phyloP scores from a whole-genome alignment of 805 yeast genomes.

The Lipomyces lipofer region DNA sequence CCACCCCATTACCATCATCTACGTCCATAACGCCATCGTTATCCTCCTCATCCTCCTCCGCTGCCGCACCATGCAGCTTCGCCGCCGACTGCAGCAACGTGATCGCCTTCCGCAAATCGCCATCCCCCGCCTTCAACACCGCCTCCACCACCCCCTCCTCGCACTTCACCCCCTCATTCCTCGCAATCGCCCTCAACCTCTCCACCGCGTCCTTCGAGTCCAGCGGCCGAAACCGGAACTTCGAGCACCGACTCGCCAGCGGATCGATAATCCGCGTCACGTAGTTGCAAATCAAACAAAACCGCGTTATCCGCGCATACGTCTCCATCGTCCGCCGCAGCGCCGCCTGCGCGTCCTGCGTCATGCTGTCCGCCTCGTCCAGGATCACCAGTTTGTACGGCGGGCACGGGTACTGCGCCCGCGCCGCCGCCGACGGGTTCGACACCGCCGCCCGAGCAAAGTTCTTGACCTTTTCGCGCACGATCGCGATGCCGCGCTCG shows the following conservation, averaged over 20 bases:
- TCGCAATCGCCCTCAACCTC: conserved; percentile 64
- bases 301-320: conserved; percentile 84
- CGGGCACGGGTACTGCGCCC: conserved; percentile 83
- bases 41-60: conserved; percentile 11
- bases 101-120: conserved; percentile 92
- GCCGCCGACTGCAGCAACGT: conserved; percentile 85
- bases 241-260: conserved; percentile 92
- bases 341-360: conserved; percentile 94
- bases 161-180: conserved; percentile 48
- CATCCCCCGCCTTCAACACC: conserved; percentile 72
- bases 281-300: conserved; percentile 93
- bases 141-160: conserved; percentile 59
- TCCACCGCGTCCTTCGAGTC: conserved; percentile 68
- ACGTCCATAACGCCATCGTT: conserved; percentile 40
- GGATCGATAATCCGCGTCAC: conserved; percentile 97
- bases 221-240: conserved; percentile 82
- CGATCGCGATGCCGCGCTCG: conserved; percentile 86
- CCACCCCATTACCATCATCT: conserved; percentile 43
- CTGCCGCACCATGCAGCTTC: conserved; percentile 49
- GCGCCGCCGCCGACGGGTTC: conserved; percentile 69
- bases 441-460: conserved; percentile 86
- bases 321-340: conserved; percentile 92
- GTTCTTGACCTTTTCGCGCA: conserved; percentile 78
- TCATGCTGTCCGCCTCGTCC: conserved; percentile 98
- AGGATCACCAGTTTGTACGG: conserved; percentile 90